Evolutionary conservation across 306 rosid genomes (phyloP), one percentile per base, ranked within the genome.

Genomic region (Gleditsia sinensis): DNA sequence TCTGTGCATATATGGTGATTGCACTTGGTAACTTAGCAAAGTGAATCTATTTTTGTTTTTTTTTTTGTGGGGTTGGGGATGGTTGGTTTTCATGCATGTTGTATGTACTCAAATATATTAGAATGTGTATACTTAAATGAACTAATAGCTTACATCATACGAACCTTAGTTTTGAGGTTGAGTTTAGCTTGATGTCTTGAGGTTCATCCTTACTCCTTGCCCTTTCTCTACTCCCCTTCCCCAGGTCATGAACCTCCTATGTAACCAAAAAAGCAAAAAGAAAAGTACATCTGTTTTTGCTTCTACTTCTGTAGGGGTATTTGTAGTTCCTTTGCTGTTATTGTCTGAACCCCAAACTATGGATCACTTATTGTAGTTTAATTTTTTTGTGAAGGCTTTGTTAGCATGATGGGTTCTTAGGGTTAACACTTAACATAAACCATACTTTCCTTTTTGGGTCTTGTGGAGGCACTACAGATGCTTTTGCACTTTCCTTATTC

Each of bases 1-100:
- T 62, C 7, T 19, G n/a, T 54, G 50, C 40, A 54, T 74, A 32
- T 61, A 30, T 13, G 33, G 32, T 28, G 45, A 66, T 50, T 80
- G 54, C 11, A 7, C 28, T 25, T 68, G 77, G 21, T 40, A 17
- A 74, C 37, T 28, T 33, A 13, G 23, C 28, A 39, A 20, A 50
- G 36, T 68, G 36, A 19, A 34, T 75, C 11, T 66, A 9, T 30
- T 1, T 30, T 21, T 7, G 20, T 37, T 40, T 13, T 1, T 53
- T 3, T 5, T 39, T 37, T 45, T 66, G 1, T 27, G 20, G 0
- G 10, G 13, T 13, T 25, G 62, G 9, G 25, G 43, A 16, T 6
- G 65, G 42, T 32, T 59, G 42, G 12, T 59, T 16, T 13, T 32
- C 65, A 2, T 30, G 7, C 7, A 32, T 32, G 43, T n/a, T n/a